Percentiles rank a stretch among this genome's conserved stretches.
Conservation (phyloP, 331 rosid species). For the Erythrophleum ivorense region DNA sequence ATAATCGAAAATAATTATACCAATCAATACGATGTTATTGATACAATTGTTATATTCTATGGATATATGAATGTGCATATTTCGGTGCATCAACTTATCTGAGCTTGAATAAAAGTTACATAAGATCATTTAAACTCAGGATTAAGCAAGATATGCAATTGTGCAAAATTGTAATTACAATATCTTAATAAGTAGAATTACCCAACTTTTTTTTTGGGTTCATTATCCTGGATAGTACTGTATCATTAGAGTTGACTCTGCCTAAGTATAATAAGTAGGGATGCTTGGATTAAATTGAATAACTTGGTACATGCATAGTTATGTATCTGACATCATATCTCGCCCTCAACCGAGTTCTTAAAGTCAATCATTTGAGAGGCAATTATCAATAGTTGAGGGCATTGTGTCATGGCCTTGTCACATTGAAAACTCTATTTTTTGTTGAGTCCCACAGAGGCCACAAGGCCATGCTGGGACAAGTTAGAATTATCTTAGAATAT, state of each 20-base stretch:
- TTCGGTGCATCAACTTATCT: too few species aligned
- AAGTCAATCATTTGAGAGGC: neutral
- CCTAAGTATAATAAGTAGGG: too few species aligned
- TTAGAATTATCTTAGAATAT: neutral
- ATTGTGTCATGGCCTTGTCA: neutral
- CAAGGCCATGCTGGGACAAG: neutral
- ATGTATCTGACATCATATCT: neutral
- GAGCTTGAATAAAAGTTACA: too few species aligned
- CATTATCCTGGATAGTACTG: neutral
- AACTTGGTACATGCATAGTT: neutral
- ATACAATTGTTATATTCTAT: neutral
- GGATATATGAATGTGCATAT: neutral
- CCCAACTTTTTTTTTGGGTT: neutral
- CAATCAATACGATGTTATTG: neutral
- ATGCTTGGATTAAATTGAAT: neutral
- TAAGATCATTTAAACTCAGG: too few species aligned
- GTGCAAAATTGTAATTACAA: neutral
- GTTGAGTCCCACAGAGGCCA: neutral
- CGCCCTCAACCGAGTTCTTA: neutral
- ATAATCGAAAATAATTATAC: neutral
- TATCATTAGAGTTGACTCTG: neutral
- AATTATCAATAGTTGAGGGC: neutral
- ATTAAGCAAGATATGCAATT: too few species aligned
- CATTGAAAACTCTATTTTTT: slow-evolving; percentile 1
- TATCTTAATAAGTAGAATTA: neutral